Base-by-base conservation (phyloP, 2,329 filamentous ascomycete genomes). In the Scedosporium minutisporum region DNA sequence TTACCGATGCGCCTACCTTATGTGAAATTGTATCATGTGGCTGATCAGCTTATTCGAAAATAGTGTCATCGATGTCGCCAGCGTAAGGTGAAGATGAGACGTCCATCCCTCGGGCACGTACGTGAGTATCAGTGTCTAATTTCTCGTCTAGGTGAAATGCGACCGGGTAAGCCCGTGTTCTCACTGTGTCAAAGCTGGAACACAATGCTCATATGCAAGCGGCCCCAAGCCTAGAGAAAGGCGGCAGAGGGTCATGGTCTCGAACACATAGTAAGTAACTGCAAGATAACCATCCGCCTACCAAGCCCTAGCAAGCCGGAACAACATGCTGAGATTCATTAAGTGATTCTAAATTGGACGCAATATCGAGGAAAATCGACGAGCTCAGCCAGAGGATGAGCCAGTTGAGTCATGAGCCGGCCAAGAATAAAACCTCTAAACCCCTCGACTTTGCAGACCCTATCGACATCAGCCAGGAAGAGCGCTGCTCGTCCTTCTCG, bases 121-220 rank as follows among this genome's bases (percentile, higher is more conserved):
- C 29, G 14, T 27, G 51, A 10, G 18, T 57, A 23, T 25, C 33
- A 16, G 59, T 61, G 21, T 61, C 21, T 61, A 33, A 48, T 53
- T 48, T 33, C 14, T 25, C 38, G 29, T 21, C 7, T 64, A 73
- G 71, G 72, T 75, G 55, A 72, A 74, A n/a, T 76, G 74, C 65
- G 72, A 75, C 65, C 71, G 73, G 64, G 72, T 73, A 57, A 69
- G 67, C 2, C 73, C 74, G 2, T 76, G 74, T 41, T 71, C 73
- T 48, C 73, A 75, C 60, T 76, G 74, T 57, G 55, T 70, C 2
- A 70, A 73, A 60, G 71, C 73, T 64, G 73, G 74, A 65, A 73
- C 75, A 18, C 68, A 71, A 16, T 76, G 74, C 48, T 72, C 70
- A 18, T 71, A 76, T 53, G 66, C 63, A 23, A 42, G 62, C 5